Base-by-base conservation (phyloP, 805 yeast species). In the Zygoascus bituminiphila region DNA sequence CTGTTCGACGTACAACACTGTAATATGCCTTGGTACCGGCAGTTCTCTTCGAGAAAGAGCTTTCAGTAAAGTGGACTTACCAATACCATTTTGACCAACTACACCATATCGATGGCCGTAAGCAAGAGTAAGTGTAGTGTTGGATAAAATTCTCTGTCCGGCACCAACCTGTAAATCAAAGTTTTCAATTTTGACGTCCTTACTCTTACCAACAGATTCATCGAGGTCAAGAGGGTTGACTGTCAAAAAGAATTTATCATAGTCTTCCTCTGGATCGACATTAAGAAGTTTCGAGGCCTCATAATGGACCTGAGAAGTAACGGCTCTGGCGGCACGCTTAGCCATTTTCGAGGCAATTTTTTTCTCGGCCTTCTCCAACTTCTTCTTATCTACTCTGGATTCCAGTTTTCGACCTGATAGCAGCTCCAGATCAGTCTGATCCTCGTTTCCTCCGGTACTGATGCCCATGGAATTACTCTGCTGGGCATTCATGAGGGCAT, bases 1-100 rank as follows among this genome's bases (percentile, higher is more conserved):
- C 76, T 93, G 99, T 66, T 93, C 99, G 49, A 93, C 99, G 61
- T 93, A 96, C 57, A 93, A 74, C 66, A 93, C 86, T 1, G 98
- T 86, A 54, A 93, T 91, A 65, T 93, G 98, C 59, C 86, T 88
- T 12, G 98, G 98, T 57, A 93, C 84, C 50, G 88, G 81, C 58
- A 93, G 73, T 63, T 93, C 98, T 77, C 99, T 83, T 65, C 95
- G 79, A 1, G 97, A 83, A 47, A 93, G 71, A 0, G 99, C 99
- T 57, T 87, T 77, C 63, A 93, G 72, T 47, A 93, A 70, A 0
- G 98, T 93, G 40, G 98, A 89, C 67, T 93, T 93, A 82, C 99
- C 99, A 57, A 93, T 89, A 91, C 99, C 99, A 72, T 93, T 93
- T 64, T 89, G 95, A 67, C 99, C 99, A 40, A 93, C 96, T 46